Base-by-base conservation (phyloP, 2,329 filamentous ascomycete species). In the Pseudogymnoascus destructans region DNA sequence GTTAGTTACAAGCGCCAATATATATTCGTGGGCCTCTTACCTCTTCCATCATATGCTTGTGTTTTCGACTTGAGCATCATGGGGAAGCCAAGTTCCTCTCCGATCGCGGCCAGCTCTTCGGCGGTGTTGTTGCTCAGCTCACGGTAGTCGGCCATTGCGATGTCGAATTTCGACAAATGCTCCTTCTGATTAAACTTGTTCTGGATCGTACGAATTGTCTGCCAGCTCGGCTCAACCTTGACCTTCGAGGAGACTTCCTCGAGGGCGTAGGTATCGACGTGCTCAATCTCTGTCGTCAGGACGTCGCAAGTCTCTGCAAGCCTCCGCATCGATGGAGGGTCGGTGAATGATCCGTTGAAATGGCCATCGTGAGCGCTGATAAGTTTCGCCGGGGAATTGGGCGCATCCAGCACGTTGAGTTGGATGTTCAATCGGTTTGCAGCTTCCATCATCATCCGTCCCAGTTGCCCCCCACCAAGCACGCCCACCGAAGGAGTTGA, bases 181-280 rank as follows among this genome's bases (percentile, higher is more conserved):
- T 87, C 80, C 73, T 97, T 96, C 70, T 97, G 92, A 62, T 82
- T 75, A 69, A 82, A 96, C 75, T 97, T 97, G 75, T 97, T 89
- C 75, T 96, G 92, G 66, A 97, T 95, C 15, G 86, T 83, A 27
- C 89, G 81, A 58, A 97, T 79, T 1, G 91, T 95, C 72, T 82
- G 81, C 86, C 89, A 95, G 60, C 84, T 88, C 1, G 91, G 90
- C 68, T 95, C 83, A 1, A 89, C 78, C 38, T 82, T 75, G 40
- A 86, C 79, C 57, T 77, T 74, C 13, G 80, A 80, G 3, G 81
- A 82, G 59, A 96, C 82, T 68, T 95, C 87, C 72, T 95, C 89
- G 3, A 96, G 79, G 21, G 93, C 85, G 57, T 89, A 77, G n/a
- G 89, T 93, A 71, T 96, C 83, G 60, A 96, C 86, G 72, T 96